Evolutionary conservation across 768 basidiomycete species (phyloP).

Genomic region (Mrakia blollopis): DNA sequence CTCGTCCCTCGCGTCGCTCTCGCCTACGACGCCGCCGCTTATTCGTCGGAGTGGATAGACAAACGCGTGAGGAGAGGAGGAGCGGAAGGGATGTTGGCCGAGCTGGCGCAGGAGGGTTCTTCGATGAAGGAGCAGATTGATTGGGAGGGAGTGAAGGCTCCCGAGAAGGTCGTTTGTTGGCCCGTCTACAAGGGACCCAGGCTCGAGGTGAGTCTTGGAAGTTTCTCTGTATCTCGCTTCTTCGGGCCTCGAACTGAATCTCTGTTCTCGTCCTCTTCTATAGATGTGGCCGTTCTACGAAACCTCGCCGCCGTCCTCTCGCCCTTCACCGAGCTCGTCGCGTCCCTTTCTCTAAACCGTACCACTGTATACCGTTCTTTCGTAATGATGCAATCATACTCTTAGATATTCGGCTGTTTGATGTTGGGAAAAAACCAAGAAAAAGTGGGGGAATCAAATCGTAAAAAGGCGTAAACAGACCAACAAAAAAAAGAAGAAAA

Average conservation of each 20-base stretch:
- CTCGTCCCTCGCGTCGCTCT: slow-evolving; percentile 29
- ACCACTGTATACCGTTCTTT: no score
- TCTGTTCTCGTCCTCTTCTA: neutral
- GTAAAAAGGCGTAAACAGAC: no score
- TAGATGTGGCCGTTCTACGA: slow-evolving; percentile 12
- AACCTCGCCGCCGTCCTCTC: neutral
- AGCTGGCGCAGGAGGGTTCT: neutral
- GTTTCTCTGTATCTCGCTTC: neutral
- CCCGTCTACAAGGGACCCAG: slow-evolving; percentile 12
- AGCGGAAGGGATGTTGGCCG: slow-evolving; percentile 4
- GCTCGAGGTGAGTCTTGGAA: slow-evolving; percentile 5
- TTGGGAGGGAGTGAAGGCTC: slow-evolving; percentile 27
- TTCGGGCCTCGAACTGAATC: neutral
- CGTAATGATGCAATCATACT: no score
- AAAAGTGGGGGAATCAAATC: no score
- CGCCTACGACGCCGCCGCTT: slow-evolving; percentile 26
- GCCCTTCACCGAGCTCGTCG: neutral
- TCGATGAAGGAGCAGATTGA: slow-evolving; percentile 29
- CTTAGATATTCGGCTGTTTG: no score
- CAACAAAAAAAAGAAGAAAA: no score
- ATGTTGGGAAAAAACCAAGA: no score
- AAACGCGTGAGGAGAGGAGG: slow-evolving; percentile 27
- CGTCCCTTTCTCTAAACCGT: no score
- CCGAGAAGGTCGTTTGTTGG: slow-evolving; percentile 31
- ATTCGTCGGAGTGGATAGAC: slow-evolving; percentile 19